These are phyloP conservation scores for Exutisphaerella laricina DNA, from an alignment of 2,329 filamentous ascomycete species.

Conservation along the genomic window DNA sequence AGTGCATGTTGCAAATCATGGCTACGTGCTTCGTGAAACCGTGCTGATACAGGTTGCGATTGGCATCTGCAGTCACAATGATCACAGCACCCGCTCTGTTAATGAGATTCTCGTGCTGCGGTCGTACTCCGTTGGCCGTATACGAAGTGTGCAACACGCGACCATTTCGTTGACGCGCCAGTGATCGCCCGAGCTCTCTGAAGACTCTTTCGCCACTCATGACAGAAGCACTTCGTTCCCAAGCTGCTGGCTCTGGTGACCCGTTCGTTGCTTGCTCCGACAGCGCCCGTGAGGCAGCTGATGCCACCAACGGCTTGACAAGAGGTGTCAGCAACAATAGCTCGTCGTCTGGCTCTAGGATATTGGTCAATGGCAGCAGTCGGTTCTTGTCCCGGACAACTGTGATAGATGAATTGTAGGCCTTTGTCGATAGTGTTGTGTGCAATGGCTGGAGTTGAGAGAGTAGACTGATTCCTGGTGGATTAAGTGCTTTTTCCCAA, in stretches of 20 bases:
- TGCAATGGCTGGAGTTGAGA: constrained; percentile 79
- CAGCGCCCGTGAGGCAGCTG: constrained; percentile 69
- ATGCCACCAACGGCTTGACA: constrained; percentile 87
- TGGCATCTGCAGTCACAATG: constrained; percentile 87
- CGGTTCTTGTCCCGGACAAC: constrained; percentile 86
- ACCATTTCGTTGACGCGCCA: constrained; percentile 80
- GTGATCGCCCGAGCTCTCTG: constrained; percentile 74
- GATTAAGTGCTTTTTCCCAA: constrained; percentile 88
- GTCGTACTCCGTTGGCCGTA: constrained; percentile 84
- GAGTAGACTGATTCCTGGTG: constrained; percentile 69
- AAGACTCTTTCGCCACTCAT: constrained; percentile 95
- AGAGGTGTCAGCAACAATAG: constrained; percentile 82
- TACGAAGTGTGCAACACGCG: constrained; percentile 92
- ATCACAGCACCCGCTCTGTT: constrained; percentile 83
- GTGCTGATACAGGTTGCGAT: constrained; percentile 86
- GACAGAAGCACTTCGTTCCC: constrained; percentile 57
- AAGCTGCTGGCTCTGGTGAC: constrained; percentile 51
- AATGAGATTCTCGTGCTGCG: constrained; percentile 89
- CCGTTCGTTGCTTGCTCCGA: constrained; percentile 56
- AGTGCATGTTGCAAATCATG: constrained; percentile 85
- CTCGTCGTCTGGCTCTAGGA: constrained; percentile 79
- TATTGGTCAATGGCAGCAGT: constrained; percentile 73
- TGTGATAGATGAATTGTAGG: constrained; percentile 89
- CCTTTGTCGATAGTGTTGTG: constrained; percentile 70
- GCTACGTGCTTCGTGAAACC: constrained; percentile 95